Evolutionary conservation across 2,329 filamentous ascomycete genomes (phyloP), one percentile per base, ranked within the genome.

Genomic region (Alternaria solani): DNA sequence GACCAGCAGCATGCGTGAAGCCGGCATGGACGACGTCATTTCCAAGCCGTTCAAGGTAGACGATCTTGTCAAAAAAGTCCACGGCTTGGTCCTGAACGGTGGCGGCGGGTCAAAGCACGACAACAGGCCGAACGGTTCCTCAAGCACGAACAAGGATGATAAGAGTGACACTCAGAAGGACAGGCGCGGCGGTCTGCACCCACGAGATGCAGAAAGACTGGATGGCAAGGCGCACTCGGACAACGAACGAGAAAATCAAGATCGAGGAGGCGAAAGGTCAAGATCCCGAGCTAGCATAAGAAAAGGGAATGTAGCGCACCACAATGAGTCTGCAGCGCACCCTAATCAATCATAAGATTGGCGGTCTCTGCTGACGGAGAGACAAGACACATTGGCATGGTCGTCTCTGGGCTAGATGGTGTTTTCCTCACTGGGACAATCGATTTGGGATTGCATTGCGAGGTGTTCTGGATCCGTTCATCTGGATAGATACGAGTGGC

Each of bases 41-140:
- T 76, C 75, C 46, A 80, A 80, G 53, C 78, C 78, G 0, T 75
- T 78, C 66, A 78, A 78, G 51, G 75, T 78, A 3, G 72, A 77
- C 18, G 75, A 75, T 46, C 54, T 78, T 18, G 69, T 77, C 4
- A 66, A 64, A 34, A 75, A 71, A 47, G 74, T 78, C 7, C 61
- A 54, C n/a, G 55, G 49, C 16, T 46, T 78, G 16, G 48, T 74
- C 1, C 61, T 67, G 1, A 49, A 67, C 12, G 54, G 53, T 11
- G 44, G 61, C 5, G 47, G 57, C 7, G 57, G 59, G 34, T 28
- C 47, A 30, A 64, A 51, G 9, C 55, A 59, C 36, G 54, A 58
- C 6, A 63, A 58, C 30, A 41, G 51, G 18, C 41, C 57, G 7
- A 57, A 56, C 23, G 52, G 46, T 26, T 3, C 20, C 9, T 18